Conservation (phyloP, 73 alveolate genomes). For the Halteria grandinella region DNA sequence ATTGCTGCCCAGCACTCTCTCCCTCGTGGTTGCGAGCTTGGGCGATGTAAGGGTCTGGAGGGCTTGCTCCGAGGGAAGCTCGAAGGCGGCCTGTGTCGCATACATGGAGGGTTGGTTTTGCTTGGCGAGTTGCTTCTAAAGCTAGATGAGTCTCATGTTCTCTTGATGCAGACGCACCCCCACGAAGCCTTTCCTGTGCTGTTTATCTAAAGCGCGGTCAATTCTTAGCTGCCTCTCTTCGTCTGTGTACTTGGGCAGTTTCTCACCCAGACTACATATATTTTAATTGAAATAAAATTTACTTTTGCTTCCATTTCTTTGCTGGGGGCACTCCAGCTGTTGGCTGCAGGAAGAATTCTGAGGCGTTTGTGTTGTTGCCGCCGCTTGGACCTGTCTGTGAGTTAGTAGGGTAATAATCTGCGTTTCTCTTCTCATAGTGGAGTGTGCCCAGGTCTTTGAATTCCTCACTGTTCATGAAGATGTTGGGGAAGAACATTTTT, state of each 20-base stretch:
- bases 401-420: constrained; percentile 23
- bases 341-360: background rate
- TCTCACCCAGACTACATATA: constrained; percentile 28
- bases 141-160: no score
- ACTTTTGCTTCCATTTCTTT: constrained; percentile 48
- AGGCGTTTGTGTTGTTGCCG: no score
- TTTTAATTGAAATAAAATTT: background rate
- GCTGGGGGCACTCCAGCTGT: constrained; percentile 3
- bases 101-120: no score
- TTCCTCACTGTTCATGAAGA: constrained; percentile 22
- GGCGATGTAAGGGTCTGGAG: no score
- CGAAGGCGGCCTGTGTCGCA: no score
- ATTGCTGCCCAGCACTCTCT: no score
- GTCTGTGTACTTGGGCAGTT: background rate
- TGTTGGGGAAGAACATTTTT: constrained; percentile 4
- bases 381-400: no score
- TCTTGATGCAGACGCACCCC: constrained; percentile 31
- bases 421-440: constrained; percentile 30
- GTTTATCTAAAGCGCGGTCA: constrained; percentile 11
- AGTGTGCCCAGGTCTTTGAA: constrained; percentile 50
- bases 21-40: no score
- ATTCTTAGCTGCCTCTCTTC: background rate
- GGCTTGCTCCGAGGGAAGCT: no score
- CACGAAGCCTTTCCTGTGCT: constrained; percentile 7
- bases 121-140: no score